phyloP scores from a whole-genome alignment of 2,329 filamentous ascomycete genomes.

The Fusarium keratoplasticum region DNA sequence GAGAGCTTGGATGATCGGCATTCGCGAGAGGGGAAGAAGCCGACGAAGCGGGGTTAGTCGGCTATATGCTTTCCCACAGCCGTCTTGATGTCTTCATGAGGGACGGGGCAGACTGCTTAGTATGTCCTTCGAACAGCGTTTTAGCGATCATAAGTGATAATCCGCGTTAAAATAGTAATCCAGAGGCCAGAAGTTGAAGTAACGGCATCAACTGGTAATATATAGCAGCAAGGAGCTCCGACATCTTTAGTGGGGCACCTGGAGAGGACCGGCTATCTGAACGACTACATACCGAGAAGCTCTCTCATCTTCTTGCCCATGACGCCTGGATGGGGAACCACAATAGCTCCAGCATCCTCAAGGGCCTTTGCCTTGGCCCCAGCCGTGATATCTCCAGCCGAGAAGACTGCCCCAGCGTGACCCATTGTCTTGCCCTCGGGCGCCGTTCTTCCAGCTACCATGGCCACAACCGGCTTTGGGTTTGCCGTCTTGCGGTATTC shows the following conservation, averaged over 20 bases:
- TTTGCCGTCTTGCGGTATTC: constrained; percentile 69
- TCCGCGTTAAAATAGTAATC: background rate
- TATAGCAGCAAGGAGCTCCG: background rate
- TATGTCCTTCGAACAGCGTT: background rate
- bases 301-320: constrained; percentile 52
- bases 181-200: fast-evolving
- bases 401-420: constrained; percentile 74
- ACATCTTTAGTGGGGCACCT: background rate
- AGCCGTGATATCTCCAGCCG: constrained; percentile 47
- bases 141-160: background rate
- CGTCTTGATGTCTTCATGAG: background rate
- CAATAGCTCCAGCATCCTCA: constrained; percentile 49
- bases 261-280: background rate
- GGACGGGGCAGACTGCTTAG: background rate
- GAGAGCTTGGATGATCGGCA: background rate
- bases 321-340: constrained; percentile 53
- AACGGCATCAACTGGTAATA: background rate
- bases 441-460: constrained; percentile 74
- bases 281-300: constrained; percentile 39
- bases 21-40: constrained; percentile 2
- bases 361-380: constrained; percentile 50
- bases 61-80: constrained; percentile 2
- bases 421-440: constrained; percentile 74
- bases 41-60: constrained; percentile 1
- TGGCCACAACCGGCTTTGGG: constrained; percentile 73